Percentiles rank a stretch among this genome's conserved stretches.
Conservation (phyloP, 768 basidiomycete genomes). For the Panellus pusillus region DNA sequence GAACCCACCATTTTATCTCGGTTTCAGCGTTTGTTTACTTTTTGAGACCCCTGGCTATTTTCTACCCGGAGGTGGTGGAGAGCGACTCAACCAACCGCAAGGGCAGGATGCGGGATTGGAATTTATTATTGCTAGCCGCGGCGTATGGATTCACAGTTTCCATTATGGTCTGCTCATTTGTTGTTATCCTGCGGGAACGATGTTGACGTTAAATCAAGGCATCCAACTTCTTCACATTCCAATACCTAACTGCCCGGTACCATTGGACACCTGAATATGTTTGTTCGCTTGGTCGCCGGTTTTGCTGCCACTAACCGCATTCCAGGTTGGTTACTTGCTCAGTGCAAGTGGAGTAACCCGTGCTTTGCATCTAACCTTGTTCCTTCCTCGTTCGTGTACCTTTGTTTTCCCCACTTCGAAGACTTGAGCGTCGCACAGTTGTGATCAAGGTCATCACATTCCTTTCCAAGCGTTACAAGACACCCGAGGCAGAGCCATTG, state of each 20-base stretch:
- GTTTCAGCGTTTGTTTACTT: slow-evolving; percentile 43
- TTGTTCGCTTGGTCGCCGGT: slow-evolving; percentile 6
- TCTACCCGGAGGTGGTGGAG: slow-evolving; percentile 34
- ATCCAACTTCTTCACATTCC: slow-evolving; percentile 41
- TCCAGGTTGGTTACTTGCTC: slow-evolving; percentile 51
- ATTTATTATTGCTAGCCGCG: slow-evolving; percentile 41
- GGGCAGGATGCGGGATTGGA: slow-evolving; percentile 46
- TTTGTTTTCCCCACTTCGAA: neutral
- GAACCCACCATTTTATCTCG: slow-evolving; percentile 30
- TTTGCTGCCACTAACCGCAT: slow-evolving; percentile 1
- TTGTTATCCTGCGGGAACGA: neutral
- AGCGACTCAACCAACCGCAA: slow-evolving; percentile 29
- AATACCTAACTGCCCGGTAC: slow-evolving; percentile 45
- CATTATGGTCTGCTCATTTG: slow-evolving; percentile 30
- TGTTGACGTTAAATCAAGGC: slow-evolving; percentile 28
- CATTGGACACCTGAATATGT: slow-evolving; percentile 49
- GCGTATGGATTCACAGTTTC: slow-evolving; percentile 38
- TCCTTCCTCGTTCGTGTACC: slow-evolving; percentile 45
- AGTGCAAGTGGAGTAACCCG: slow-evolving; percentile 39
- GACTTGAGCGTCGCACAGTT: slow-evolving; percentile 28
- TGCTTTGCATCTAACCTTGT: slow-evolving; percentile 39
- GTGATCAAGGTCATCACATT: slow-evolving; percentile 39
- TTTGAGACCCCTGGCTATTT: slow-evolving; percentile 58
- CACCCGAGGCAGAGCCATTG: slow-evolving; percentile 18
- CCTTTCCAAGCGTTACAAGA: neutral